These are phyloP conservation scores for Wickerhamomyces sp. DNA, from an alignment of 1,139 yeast genomes.

Conservation along the genomic window DNA sequence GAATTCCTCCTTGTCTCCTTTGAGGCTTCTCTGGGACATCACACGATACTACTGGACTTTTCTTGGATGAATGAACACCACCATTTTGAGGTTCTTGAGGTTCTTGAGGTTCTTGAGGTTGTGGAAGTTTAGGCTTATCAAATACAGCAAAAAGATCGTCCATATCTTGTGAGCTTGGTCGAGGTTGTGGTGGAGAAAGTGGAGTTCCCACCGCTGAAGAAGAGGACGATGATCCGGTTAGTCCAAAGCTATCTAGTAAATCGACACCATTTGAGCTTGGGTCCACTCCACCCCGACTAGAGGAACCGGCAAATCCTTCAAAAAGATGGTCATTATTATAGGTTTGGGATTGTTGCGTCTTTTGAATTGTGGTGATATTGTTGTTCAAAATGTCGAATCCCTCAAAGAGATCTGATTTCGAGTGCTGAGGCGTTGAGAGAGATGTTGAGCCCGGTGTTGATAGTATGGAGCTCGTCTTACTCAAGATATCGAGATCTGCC, in stretches of 20 bases:
- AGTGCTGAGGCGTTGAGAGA: neutral
- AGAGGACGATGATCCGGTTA: neutral
- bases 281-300: no score
- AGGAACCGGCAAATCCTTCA: conserved; percentile 15
- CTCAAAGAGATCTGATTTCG: conserved; percentile 15
- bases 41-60: no score
- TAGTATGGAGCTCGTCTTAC: conserved; percentile 5
- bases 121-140: conserved; percentile 17
- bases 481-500: conserved; percentile 23
- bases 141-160: conserved; percentile 29
- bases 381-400: conserved; percentile 17
- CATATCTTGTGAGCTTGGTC: conserved; percentile 13
- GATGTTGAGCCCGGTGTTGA: neutral
- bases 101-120: neutral
- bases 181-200: neutral
- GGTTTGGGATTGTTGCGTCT: conserved; percentile 1
- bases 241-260: conserved; percentile 22
- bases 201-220: neutral
- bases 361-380: conserved; percentile 1
- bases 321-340: conserved; percentile 12
- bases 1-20: conserved; percentile 1
- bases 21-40: no score
- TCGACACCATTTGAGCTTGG: conserved; percentile 14
- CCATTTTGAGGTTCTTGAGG: neutral
- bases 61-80: no score